Evolutionary conservation across 1,284 basidiomycete genomes (phyloP), one percentile per base, ranked within the genome.

Genomic region (Athelia psychrophila): DNA sequence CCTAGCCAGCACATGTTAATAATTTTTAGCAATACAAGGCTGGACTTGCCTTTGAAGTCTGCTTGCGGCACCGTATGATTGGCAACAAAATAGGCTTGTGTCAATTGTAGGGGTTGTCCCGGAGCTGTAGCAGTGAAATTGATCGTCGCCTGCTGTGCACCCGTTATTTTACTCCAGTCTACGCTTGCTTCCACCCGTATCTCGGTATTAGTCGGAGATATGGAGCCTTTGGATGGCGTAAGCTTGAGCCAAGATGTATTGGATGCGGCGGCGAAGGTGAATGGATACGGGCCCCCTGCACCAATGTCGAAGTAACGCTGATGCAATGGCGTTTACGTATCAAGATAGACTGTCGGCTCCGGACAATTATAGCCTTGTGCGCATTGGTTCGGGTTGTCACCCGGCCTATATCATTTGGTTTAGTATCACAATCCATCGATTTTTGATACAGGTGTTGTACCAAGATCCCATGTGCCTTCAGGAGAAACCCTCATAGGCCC

Each of bases 401-500:
- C 83, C 0, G 83, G 83, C 81, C 81, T 84, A 54, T 5, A 23
- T 16, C 6, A 42, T 42, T n/a, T 20, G 9, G 25, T 9, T 49
- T 9, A 12, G 42, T 16, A 50, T 8, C n/a, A 32, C 32, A 10
- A 23, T 12, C 30, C n/a, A 9, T 19, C 12, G 44, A 16, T 2
- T 32, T 22, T n/a, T 15, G 13, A 8, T 49, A 53, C 4, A 50
- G 44, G 47, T 4, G 10, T 54, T 70, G 54, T 58, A 81, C 83
- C 81, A 85, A 51, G 81, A 38, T 75, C 83, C 2, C 70, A 57
- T n/a, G 75, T 80, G 16, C 81, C 78, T 68, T 88, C 85, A 1
- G 81, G 77, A 1, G 75, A 75, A 50, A 85, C 75, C 20, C 86
- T 68, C 79, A 87, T 85, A 2, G 77, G 73, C 16, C 83, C 80